phyloP scores from a whole-genome alignment of 2,329 filamentous ascomycete species.

The Albophoma yamanashiensis region DNA sequence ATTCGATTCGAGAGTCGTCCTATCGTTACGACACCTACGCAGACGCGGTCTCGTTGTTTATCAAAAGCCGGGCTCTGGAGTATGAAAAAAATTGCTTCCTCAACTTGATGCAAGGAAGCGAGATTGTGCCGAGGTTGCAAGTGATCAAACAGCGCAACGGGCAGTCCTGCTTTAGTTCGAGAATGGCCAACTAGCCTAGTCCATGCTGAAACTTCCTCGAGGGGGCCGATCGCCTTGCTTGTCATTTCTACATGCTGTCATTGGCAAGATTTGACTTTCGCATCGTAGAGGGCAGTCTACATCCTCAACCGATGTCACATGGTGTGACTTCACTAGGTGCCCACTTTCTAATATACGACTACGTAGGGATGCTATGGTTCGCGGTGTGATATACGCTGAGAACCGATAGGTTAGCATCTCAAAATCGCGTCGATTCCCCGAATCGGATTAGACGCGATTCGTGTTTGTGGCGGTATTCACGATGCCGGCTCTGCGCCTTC shows the following conservation, averaged over 20 bases:
- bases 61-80: not conserved
- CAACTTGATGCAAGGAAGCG: not conserved
- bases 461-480: not conserved
- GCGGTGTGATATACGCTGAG: not conserved
- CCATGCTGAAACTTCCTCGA: not conserved
- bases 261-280: not conserved
- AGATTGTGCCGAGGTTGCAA: not conserved
- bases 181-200: not conserved
- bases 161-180: not conserved
- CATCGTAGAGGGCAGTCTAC: too few relatives aligned
- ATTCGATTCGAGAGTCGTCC: not conserved
- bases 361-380: not conserved
- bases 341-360: not conserved
- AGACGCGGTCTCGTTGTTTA: not conserved
- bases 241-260: not conserved
- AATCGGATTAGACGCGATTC: not conserved
- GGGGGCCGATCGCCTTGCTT: not conserved
- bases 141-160: not conserved
- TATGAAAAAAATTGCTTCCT: not conserved
- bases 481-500: not conserved
- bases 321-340: not conserved
- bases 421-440: not conserved
- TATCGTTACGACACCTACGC: not conserved
- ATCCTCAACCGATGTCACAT: not conserved
- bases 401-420: not conserved